Evolutionary conservation across 768 basidiomycete genomes (phyloP).

Genomic region (Suillus tomentosus): DNA sequence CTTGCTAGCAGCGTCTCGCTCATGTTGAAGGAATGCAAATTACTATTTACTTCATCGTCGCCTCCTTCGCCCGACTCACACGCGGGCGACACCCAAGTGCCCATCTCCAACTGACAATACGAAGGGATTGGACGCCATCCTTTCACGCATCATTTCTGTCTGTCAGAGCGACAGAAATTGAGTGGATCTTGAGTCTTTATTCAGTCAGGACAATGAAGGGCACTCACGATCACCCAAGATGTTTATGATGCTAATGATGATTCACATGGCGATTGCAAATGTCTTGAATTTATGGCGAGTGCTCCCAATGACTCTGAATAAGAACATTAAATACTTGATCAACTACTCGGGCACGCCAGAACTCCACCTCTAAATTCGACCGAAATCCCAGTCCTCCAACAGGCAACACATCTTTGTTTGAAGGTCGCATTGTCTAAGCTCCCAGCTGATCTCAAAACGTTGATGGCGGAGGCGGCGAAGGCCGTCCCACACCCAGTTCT

Average conservation of each 20-base stretch:
- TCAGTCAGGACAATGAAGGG: background rate
- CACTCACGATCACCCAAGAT: background rate
- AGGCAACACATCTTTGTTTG: slow-evolving; percentile 28
- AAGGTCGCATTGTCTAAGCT: slow-evolving; percentile 19
- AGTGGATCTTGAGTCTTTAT: background rate
- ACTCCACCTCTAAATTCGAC: background rate
- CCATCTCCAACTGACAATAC: background rate
- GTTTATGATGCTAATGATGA: background rate
- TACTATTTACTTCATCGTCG: background rate
- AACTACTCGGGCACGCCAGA: background rate
- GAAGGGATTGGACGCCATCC: background rate
- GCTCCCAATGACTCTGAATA: background rate
- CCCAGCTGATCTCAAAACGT: slow-evolving; percentile 20
- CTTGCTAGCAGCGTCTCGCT: background rate
- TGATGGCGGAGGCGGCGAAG: slow-evolving; percentile 10
- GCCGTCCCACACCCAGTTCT: slow-evolving; percentile 30
- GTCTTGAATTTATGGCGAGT: background rate
- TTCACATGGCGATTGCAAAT: background rate
- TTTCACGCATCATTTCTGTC: background rate
- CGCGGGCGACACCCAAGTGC: background rate
- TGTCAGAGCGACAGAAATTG: background rate
- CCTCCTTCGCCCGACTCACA: background rate
- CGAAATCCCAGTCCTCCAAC: slow-evolving; percentile 21
- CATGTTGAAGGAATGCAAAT: background rate
- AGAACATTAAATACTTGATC: background rate